Evolutionary conservation across 768 basidiomycete species (phyloP).

Genomic region (Stropharia rugosoannulata): DNA sequence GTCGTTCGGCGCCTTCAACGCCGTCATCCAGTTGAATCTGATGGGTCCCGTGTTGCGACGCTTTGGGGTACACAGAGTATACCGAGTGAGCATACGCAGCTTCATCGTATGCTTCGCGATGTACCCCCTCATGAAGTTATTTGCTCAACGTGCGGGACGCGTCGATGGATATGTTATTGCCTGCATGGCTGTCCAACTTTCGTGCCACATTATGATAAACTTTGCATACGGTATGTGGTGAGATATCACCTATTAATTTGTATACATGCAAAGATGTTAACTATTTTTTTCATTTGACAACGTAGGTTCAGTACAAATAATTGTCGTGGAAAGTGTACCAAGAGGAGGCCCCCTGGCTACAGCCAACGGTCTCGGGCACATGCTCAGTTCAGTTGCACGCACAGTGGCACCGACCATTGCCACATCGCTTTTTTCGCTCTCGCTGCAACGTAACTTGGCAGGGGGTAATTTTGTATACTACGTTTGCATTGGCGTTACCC

Average conservation of each 20-base stretch:
- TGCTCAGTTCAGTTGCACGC: conserved; percentile 41
- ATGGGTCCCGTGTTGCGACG: conserved; percentile 50
- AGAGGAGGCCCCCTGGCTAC: conserved; percentile 42
- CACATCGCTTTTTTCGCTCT: conserved; percentile 53
- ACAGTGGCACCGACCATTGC: conserved; percentile 49
- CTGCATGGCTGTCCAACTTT: conserved; percentile 33
- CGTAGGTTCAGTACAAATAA: conserved; percentile 44
- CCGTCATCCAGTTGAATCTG: conserved; percentile 50
- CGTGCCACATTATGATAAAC: conserved; percentile 21
- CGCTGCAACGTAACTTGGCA: conserved; percentile 36
- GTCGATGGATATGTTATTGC: conserved; percentile 30
- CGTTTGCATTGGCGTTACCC: conserved; percentile 22
- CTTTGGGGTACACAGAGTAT: conserved; percentile 55
- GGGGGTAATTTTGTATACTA: conserved; percentile 43
- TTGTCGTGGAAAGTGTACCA: conserved; percentile 40
- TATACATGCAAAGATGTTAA: too few relatives aligned
- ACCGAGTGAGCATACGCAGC: conserved; percentile 32
- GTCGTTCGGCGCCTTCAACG: conserved; percentile 43
- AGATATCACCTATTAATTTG: too few relatives aligned
- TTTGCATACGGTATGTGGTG: conserved; percentile 32
- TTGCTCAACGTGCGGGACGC: conserved; percentile 31
- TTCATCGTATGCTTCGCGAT: conserved; percentile 24
- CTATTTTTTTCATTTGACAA: too few relatives aligned
- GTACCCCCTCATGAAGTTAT: conserved; percentile 33
- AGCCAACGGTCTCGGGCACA: conserved; percentile 53